A percentile compares a stretch with the other conserved stretches of the same genome.
phyloP scores from a whole-genome alignment of 148 eudicot genomes.

The Heliosperma pusillum region DNA sequence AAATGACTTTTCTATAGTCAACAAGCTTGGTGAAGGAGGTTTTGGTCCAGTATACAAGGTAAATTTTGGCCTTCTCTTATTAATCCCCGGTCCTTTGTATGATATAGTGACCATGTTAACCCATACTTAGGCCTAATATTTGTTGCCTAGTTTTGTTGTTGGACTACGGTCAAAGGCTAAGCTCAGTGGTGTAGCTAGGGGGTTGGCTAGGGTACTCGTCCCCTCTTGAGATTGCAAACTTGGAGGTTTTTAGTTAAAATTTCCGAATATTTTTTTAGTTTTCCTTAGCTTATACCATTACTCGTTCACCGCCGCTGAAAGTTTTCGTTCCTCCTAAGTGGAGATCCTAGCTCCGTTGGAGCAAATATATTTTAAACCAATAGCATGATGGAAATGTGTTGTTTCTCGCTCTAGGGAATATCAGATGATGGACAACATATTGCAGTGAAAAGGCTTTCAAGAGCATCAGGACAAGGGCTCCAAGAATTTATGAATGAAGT shows the following conservation, averaged over 20 bases:
- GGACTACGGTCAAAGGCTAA: not conserved
- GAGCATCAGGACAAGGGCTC: constrained; percentile 40
- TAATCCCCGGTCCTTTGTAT: not conserved
- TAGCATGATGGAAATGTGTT: not conserved
- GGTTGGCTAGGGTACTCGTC: too few relatives aligned
- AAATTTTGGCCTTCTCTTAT: not conserved
- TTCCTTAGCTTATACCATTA: too few relatives aligned
- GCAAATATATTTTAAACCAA: not conserved
- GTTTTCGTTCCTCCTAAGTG: too few relatives aligned
- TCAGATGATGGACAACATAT: constrained; percentile 35
- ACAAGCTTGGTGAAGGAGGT: constrained; percentile 53
- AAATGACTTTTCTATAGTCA: constrained; percentile 24
- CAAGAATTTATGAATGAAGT: constrained; percentile 51
- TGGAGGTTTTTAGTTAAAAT: too few relatives aligned
- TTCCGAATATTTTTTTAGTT: too few relatives aligned
- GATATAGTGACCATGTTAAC: too few relatives aligned
- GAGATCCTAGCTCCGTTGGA: too few relatives aligned
- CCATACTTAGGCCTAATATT: too few relatives aligned
- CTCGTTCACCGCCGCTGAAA: too few relatives aligned
- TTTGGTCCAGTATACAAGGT: constrained; percentile 48
- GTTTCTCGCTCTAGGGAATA: constrained; percentile 19
- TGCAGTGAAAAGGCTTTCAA: constrained; percentile 45
- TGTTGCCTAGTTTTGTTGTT: not conserved
- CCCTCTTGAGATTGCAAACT: too few relatives aligned
- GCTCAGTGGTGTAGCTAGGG: too few relatives aligned